A percentile compares a stretch with the other conserved stretches of the same genome.
phyloP scores from a whole-genome alignment of 1,139 yeast species.

The Blastobotrys petasosporus region DNA sequence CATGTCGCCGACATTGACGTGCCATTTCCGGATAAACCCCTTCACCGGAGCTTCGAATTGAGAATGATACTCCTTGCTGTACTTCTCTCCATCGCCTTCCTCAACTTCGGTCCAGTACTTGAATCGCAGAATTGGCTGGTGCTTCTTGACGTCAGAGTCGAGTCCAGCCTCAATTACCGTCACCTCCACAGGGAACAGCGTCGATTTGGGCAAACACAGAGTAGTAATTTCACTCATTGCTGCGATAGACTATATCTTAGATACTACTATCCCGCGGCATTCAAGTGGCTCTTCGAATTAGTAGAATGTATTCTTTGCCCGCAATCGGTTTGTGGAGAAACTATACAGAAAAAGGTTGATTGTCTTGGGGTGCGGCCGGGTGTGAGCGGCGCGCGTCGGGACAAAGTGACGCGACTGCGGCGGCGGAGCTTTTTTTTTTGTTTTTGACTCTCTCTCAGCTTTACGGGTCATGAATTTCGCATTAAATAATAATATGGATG shows the following conservation, averaged over 20 bases:
- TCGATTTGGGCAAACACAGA: slow-evolving; percentile 46
- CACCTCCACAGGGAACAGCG: slow-evolving; percentile 65
- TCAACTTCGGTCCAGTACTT: slow-evolving; percentile 53
- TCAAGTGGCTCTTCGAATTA: too few species aligned
- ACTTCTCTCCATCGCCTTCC: slow-evolving; percentile 34
- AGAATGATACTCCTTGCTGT: slow-evolving; percentile 35
- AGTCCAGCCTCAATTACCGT: slow-evolving; percentile 43
- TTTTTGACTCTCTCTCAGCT: too few species aligned
- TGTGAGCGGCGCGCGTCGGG: background rate
- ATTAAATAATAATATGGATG: too few species aligned
- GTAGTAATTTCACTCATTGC: slow-evolving; percentile 28
- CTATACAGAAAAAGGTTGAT: background rate
- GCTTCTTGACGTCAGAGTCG: slow-evolving; percentile 48
- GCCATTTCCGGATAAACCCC: slow-evolving; percentile 54
- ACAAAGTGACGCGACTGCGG: too few species aligned
- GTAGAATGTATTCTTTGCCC: too few species aligned
- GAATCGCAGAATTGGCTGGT: slow-evolving; percentile 53
- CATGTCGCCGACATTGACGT: slow-evolving; percentile 53
- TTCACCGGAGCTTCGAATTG: slow-evolving; percentile 79
- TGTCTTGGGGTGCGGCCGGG: slow-evolving; percentile 2
- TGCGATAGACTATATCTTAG: too few species aligned
- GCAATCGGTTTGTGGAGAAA: too few species aligned
- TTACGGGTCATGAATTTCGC: too few species aligned
- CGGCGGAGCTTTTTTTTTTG: too few species aligned
- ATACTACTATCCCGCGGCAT: too few species aligned